Evolutionary conservation across 2,329 filamentous ascomycete genomes (phyloP), one percentile per base, ranked within the genome.

Genomic region (Hypoxylon rubiginosum): DNA sequence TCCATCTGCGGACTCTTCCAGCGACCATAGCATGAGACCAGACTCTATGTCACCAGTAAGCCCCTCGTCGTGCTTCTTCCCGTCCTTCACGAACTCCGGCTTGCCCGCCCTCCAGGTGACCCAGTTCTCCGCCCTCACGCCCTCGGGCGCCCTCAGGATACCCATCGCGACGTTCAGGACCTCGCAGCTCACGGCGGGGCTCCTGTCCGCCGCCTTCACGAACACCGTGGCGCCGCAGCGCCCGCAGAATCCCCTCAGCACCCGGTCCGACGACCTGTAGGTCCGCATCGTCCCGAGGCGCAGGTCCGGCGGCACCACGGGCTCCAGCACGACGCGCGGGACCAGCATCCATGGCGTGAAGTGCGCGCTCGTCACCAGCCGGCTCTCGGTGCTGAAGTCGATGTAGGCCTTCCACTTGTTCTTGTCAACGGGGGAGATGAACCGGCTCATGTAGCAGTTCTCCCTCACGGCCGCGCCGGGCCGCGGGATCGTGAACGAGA

Each of bases 151-250:
- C 58, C 82, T 75, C 58, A 86, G 62, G 1, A 85, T 72, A 1
- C 83, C 83, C 1, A 79, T 78, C 0, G 83, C 79, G 2, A 85
- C 60, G 50, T 83, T 80, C 1, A 83, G 74, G 9, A 85, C 67
- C 43, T 77, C 74, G 60, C 75, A 71, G 24, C 75, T 69, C n/a
- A 75, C 76, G 1, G 67, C 68, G 8, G 75, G 74, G 4, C 69
- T 74, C 39, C 78, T 71, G 0, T 70, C 62, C 2, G 75, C 74
- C 24, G 66, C 65, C 3, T 73, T 71, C 51, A 72, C 81, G 53
- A 84, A 81, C 11, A 82, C 74, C 0, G 80, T 84, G 2, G 84
- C 83, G 2, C 83, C 82, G 52, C 84, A 86, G 1, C 67, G 73
- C 2, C 81, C 78, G 62, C 84, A 86, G 66, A 85, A 85, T 0